Evolutionary conservation across 164 flowering plant genomes (phyloP), one percentile per base, ranked within the genome.

Genomic region (Umbellularia californica): DNA sequence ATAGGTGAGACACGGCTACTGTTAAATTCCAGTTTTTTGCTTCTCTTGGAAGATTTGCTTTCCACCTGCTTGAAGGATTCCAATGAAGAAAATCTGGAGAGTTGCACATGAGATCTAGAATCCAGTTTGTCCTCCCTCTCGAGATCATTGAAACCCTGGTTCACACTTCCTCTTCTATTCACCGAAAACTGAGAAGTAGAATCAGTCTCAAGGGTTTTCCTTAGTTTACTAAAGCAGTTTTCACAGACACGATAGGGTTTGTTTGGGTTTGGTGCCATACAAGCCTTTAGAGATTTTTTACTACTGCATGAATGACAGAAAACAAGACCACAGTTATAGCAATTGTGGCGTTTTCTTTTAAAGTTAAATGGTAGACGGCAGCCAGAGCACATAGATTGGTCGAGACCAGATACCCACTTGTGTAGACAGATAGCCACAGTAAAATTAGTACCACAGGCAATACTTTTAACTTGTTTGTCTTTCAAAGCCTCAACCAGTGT

Each of bases 191-290:
- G 83, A 41, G 72, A 23, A 71, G 69, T 77, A 27, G 85, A 74
- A 63, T 82, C 80, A 70, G 84, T 72, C 47, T 90, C 93, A 28
- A 75, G 60, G 30, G 79, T 70, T 78, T 90, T 93, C 84, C 87
- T 89, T 63, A 95, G 83, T 73, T 90, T 95, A 65, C 58, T 71
- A 81, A 75, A 95, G 74, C 99, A 95, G 75, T 88, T 91, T 82
- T 93, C 96, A 82, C 99, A 95, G 28, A 95, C 99, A 68, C 99
- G 93, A 80, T 90, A 89, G 62, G 97, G 97, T 80, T 91, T 95
- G 82, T 77, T 88, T 77, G 77, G 76, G 76, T 81, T 90, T 24
- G 98, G 98, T 74, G 99, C 97, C 83, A 93, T 73, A 23, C 96
- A 86, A 70, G 99, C 99, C 82, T 85, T 90, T 68, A 87, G 68